Base-by-base conservation (phyloP, 441 rosid genomes). In the Eutrema salsugineum region DNA sequence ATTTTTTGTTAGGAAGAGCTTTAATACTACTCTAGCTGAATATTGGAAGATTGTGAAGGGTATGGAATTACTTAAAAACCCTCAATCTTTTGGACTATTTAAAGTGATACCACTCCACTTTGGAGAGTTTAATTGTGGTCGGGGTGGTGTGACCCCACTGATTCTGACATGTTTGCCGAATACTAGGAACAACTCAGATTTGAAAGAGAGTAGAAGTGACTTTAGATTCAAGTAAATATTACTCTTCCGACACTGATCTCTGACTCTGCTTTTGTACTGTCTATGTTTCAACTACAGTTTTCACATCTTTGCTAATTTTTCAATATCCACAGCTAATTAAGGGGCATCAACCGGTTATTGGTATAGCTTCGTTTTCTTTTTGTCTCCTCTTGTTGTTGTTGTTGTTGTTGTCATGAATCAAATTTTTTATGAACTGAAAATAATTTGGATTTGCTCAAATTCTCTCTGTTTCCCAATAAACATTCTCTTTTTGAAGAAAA, bases 51-150 rank as follows among this genome's bases (percentile, higher is more conserved):
- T 60, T 55, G 20, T 11, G 54, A 55, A 53, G n/a, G 24, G 28
- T 76, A 8, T 79, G 73, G 71, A 84, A 75, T 77, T 53, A 82
- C 89, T 9, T 38, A 60, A 63, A 61, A 77, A 84, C 86, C 87
- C 77, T 80, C 68, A 9, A 28, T 56, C 80, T 79, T 84, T 83
- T 53, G 46, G 61, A 61, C 64, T 48, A 82, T 82, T 87, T 79
- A 68, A 87, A 79, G 71, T 66, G 38, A 33, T 64, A 53, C 81
- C 81, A 82, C 16, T 51, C 60, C 22, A 56, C 80, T 77, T 72
- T 76, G 72, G 54, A 61, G 63, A 68, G 35, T 72, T 68, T 8
- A 50, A 44, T 16, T 14, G 59, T 70, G 66, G 76, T 76, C 63
- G 66, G 72, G 76, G 6, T 64, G 50, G 51, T 70, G 39, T 33